phyloP scores from a whole-genome alignment of 1,284 basidiomycete species.

The Hemileia vastatrix region DNA sequence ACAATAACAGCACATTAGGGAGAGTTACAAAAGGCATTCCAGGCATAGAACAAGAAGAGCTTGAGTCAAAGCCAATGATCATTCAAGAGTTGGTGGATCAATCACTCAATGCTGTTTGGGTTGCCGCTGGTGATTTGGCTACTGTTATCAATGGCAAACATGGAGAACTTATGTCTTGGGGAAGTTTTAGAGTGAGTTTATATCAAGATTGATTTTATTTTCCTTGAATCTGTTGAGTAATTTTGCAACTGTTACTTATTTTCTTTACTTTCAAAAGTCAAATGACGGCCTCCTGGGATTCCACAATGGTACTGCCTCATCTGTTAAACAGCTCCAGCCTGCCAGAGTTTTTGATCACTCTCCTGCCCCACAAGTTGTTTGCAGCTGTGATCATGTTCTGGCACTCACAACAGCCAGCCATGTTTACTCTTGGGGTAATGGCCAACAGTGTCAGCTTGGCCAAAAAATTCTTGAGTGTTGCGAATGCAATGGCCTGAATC shows the following conservation, averaged over 20 bases:
- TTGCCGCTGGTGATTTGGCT: slow-evolving; percentile 74
- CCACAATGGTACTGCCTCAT: slow-evolving; percentile 51
- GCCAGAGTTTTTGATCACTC: slow-evolving; percentile 46
- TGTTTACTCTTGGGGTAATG: slow-evolving; percentile 67
- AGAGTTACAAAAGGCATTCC: slow-evolving; percentile 62
- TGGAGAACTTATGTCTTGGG: slow-evolving; percentile 78
- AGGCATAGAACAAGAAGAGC: slow-evolving; percentile 63
- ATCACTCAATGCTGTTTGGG: slow-evolving; percentile 65
- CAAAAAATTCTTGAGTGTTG: slow-evolving; percentile 65
- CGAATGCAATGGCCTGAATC: slow-evolving; percentile 69
- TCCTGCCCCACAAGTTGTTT: slow-evolving; percentile 57
- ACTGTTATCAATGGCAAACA: slow-evolving; percentile 66
- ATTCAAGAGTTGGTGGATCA: slow-evolving; percentile 58
- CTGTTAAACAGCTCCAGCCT: slow-evolving; percentile 48
- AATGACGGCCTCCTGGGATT: slow-evolving; percentile 79
- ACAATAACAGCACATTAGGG: slow-evolving; percentile 86
- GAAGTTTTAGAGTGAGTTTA: slow-evolving; percentile 69
- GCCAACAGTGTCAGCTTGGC: slow-evolving; percentile 75
- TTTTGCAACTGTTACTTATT: background rate
- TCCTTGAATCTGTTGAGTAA: too few relatives aligned
- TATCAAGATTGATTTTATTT: background rate
- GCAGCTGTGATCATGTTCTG: slow-evolving; percentile 75
- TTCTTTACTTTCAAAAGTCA: slow-evolving; percentile 37
- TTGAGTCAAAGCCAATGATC: slow-evolving; percentile 65
- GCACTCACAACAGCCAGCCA: slow-evolving; percentile 72